Base-by-base conservation (phyloP, 83 land plant genomes). In the Picea mariana region DNA sequence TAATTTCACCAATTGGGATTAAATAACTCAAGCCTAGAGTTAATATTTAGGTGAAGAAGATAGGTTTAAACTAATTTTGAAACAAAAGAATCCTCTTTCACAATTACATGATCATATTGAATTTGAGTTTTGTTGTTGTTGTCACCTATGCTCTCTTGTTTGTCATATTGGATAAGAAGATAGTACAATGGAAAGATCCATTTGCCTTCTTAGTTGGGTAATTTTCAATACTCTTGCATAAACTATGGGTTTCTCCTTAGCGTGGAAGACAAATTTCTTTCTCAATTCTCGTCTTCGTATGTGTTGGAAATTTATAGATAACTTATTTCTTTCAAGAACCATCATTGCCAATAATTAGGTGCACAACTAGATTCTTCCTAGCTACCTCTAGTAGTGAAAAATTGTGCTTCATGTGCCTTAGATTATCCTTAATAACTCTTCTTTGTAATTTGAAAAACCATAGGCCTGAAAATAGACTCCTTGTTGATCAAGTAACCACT, bases 201-300 rank as follows among this genome's bases (percentile, higher is more conserved):
- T 95, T 26, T 92, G 95, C 68, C 81, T 95, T 8, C 49, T 77
- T 62, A 95, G 99, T 65, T 97, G 98, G 99, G 75, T 97, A 40
- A 92, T 90, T 0, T 87, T 89, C 79, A 87, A 89, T 80, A 87
- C 79, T 44, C 77, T 95, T 66, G 95, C 95, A 23, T 63, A 71
- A 26, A 80, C 59, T 5, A 85, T 95, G 47, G 97, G 97, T 9
- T 91, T 75, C 75, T 82, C 91, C 81, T 87, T 91, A n/a, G 92
- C 91, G 0, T 93, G 96, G 98, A 97, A 97, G 99, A 96, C 95
- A 75, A 59, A 67, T 62, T 26, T 59, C 31, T 42, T 12, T 84
- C 17, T 42, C 64, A 31, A 20, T 60, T 59, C 24, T 83, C 38
- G 21, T 72, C 4, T 26, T 17, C 61, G 42, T 78, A 47, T 55